Evolutionary conservation across 2,329 filamentous ascomycete genomes (phyloP).

Genomic region (Knufia petricola): DNA sequence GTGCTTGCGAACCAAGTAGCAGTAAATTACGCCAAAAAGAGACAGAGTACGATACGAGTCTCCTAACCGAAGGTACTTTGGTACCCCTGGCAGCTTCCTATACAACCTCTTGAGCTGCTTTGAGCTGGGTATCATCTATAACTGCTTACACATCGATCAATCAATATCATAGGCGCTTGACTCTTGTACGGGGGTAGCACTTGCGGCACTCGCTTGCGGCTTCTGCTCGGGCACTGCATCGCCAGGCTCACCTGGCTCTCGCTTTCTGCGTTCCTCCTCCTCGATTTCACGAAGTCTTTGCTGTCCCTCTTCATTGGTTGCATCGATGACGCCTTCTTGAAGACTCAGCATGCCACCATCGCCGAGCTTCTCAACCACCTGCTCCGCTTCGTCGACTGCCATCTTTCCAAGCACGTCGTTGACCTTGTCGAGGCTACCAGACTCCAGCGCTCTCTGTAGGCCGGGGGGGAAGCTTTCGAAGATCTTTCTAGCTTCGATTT

Average conservation of each 20-base stretch:
- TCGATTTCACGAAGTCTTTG: slow-evolving; percentile 68
- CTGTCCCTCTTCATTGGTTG: slow-evolving; percentile 78
- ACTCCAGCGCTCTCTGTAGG: slow-evolving; percentile 71
- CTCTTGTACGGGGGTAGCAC: background rate
- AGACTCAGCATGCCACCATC: slow-evolving; percentile 82
- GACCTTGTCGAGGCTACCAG: slow-evolving; percentile 79
- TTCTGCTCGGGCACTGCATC: slow-evolving; percentile 15
- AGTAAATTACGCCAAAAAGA: background rate
- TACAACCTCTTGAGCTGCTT: background rate
- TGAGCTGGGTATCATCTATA: slow-evolving; percentile 1
- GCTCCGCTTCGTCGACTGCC: slow-evolving; percentile 79
- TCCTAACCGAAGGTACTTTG: too few species aligned
- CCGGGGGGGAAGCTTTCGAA: slow-evolving; percentile 78
- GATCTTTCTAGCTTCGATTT: slow-evolving; percentile 57
- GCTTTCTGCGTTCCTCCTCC: slow-evolving; percentile 38
- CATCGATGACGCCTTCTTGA: slow-evolving; percentile 89
- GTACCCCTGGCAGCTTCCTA: too few species aligned
- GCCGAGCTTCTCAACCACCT: slow-evolving; percentile 68
- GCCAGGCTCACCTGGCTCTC: slow-evolving; percentile 18
- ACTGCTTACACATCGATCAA: background rate
- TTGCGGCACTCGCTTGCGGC: background rate
- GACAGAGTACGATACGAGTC: too few species aligned
- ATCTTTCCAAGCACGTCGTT: slow-evolving; percentile 82
- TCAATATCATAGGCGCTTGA: slow-evolving; percentile 9
- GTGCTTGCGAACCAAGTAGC: background rate